Percentiles rank a stretch among this genome's conserved stretches.
phyloP scores from a whole-genome alignment of 1,139 yeast genomes.

The Lodderomyces margitis region DNA sequence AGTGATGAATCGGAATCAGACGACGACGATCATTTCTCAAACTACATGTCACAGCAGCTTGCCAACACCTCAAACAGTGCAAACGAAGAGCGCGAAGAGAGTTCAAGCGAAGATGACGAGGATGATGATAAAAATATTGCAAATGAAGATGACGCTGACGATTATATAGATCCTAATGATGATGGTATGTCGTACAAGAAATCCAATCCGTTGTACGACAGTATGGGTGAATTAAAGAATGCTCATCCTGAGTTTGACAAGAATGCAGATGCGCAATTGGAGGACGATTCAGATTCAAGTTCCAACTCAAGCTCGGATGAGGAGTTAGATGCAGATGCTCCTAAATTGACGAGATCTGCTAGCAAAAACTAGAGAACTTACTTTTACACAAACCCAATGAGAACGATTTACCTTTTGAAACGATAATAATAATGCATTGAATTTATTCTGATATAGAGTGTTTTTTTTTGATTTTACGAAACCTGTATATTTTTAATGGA shows the following conservation, averaged over 20 bases:
- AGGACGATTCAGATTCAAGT: conserved; percentile 9
- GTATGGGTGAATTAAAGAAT: conserved; percentile 33
- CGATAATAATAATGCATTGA: conserved; percentile 2
- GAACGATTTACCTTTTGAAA: background rate
- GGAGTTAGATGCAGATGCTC: conserved; percentile 23
- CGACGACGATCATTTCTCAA: conserved; percentile 53
- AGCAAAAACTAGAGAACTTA: conserved; percentile 31
- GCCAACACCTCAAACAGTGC: conserved; percentile 45
- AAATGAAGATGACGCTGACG: conserved; percentile 64
- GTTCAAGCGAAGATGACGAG: conserved; percentile 22
- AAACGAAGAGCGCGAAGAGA: conserved; percentile 27
- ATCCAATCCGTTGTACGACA: conserved; percentile 58
- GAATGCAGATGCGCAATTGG: conserved; percentile 7
- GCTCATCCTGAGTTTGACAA: background rate
- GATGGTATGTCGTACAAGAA: conserved; percentile 75
- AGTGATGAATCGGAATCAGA: conserved; percentile 31
- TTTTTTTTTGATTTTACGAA: background rate
- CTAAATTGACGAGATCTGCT: conserved; percentile 40
- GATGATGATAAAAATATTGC: conserved; percentile 38
- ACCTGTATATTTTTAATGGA: conserved; percentile 4
- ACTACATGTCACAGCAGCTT: conserved; percentile 82
- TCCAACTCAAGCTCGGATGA: conserved; percentile 15
- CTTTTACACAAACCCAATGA: background rate
- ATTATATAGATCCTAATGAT: conserved; percentile 77
- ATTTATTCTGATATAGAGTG: background rate